These are phyloP conservation scores for Fragaria nilgerrensis DNA, from an alignment of 306 rosid species.

Conservation along the genomic window DNA sequence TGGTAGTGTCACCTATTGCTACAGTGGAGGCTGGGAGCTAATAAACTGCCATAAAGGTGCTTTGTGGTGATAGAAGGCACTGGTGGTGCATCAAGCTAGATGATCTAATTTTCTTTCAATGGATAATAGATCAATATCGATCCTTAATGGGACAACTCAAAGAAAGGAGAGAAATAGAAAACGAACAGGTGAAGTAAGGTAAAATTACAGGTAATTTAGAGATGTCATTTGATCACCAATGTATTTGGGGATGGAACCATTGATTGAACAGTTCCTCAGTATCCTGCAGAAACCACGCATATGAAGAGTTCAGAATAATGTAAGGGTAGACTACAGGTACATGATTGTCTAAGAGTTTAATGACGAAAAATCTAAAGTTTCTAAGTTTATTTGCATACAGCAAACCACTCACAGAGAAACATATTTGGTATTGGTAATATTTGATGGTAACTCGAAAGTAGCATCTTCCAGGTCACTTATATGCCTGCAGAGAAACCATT, in stretches of 20 bases:
- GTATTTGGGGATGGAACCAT: neutral
- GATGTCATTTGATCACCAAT: neutral
- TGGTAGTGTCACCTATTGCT: neutral
- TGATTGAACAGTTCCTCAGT: constrained; percentile 19
- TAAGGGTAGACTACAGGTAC: neutral
- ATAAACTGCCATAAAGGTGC: neutral
- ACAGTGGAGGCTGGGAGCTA: neutral
- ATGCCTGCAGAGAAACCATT: no score
- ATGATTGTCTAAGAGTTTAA: no score
- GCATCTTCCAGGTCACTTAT: neutral
- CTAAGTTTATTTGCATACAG: constrained; percentile 6
- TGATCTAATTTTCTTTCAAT: no score
- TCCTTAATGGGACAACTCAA: neutral
- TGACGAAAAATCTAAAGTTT: neutral
- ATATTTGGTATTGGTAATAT: neutral
- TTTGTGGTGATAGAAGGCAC: neutral
- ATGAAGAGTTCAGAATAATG: neutral
- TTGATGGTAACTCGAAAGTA: neutral
- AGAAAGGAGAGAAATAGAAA: neutral
- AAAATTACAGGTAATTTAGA: constrained; percentile 15
- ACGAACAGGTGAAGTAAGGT: neutral
- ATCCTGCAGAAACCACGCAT: neutral
- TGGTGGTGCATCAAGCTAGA: neutral
- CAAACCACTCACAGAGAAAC: no score
- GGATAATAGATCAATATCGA: neutral